phyloP scores from a whole-genome alignment of 768 basidiomycete species.

The Suillus discolor region DNA sequence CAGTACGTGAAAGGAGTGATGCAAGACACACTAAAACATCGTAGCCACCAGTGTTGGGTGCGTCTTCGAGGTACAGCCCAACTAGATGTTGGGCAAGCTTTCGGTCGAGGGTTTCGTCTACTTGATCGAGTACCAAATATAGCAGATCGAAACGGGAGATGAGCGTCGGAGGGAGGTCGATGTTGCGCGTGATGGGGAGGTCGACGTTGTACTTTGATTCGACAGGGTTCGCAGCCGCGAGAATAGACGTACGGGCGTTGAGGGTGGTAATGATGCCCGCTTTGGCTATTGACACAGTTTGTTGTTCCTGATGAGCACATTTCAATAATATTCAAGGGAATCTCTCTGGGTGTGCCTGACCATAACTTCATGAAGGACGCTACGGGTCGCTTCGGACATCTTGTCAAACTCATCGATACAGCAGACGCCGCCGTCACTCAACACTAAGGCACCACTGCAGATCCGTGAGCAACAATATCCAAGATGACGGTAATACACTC shows the following conservation, averaged over 20 bases:
- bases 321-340: not conserved
- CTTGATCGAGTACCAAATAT: conserved; percentile 93
- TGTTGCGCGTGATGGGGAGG: conserved; percentile 91
- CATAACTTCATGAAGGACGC: conserved; percentile 99
- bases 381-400: conserved; percentile 97
- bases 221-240: conserved; percentile 97
- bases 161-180: conserved; percentile 95
- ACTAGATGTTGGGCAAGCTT: conserved; percentile 92
- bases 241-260: conserved; percentile 96
- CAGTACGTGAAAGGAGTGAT: conserved; percentile 5
- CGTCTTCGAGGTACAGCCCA: conserved; percentile 90
- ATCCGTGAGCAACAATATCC: conserved; percentile 1
- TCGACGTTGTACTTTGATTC: conserved; percentile 94
- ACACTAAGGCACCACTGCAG: conserved; percentile 84
- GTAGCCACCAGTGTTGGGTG: conserved; percentile 60
- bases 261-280: conserved; percentile 98
- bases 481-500: not conserved
- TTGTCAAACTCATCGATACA: conserved; percentile 99
- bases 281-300: conserved; percentile 98
- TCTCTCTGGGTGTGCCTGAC: conserved; percentile 40
- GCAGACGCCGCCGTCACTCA: conserved; percentile 96
- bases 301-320: conserved; percentile 77
- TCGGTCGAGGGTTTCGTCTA: conserved; percentile 87
- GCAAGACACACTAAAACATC: conserved; percentile 73
- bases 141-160: conserved; percentile 98